Conservation (phyloP, 768 basidiomycete species). For the Panaeolus papilionaceus region DNA sequence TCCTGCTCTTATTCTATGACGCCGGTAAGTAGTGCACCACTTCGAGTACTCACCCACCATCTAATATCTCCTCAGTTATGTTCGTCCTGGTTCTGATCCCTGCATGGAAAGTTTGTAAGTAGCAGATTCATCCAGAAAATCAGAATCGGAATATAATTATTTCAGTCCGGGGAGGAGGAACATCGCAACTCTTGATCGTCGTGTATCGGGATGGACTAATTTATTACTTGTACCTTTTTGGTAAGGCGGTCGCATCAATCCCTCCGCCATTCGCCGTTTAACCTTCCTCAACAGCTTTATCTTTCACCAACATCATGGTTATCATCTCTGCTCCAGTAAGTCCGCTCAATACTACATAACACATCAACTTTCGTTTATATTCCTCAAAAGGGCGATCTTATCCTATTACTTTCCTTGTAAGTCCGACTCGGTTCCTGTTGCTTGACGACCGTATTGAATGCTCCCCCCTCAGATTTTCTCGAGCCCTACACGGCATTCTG, state of each 20-base stretch:
- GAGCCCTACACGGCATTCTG: conserved; percentile 27
- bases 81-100: conserved; percentile 23
- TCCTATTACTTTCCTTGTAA: conserved; percentile 26
- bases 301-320: conserved; percentile 27
- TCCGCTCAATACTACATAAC: not conserved
- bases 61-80: conserved; percentile 16
- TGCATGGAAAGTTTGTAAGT: conserved; percentile 22
- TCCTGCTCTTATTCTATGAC: conserved; percentile 25
- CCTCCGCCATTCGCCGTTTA: not conserved
- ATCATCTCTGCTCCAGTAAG: conserved; percentile 25
- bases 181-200: conserved; percentile 17
- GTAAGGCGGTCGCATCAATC: conserved; percentile 15
- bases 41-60: not conserved
- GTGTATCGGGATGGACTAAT: conserved; percentile 24
- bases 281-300: conserved; percentile 20
- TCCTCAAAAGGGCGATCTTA: conserved; percentile 21
- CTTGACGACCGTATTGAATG: not conserved
- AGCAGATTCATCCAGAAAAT: not conserved
- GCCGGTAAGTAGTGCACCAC: conserved; percentile 13
- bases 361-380: not conserved
- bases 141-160: not conserved
- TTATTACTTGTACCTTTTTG: conserved; percentile 31
- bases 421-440: conserved; percentile 2
- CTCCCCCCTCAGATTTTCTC: conserved; percentile 20
- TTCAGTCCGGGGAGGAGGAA: conserved; percentile 18